Evolutionary conservation across 2,329 filamentous ascomycete species (phyloP).

Genomic region (Venturia aucupariae): DNA sequence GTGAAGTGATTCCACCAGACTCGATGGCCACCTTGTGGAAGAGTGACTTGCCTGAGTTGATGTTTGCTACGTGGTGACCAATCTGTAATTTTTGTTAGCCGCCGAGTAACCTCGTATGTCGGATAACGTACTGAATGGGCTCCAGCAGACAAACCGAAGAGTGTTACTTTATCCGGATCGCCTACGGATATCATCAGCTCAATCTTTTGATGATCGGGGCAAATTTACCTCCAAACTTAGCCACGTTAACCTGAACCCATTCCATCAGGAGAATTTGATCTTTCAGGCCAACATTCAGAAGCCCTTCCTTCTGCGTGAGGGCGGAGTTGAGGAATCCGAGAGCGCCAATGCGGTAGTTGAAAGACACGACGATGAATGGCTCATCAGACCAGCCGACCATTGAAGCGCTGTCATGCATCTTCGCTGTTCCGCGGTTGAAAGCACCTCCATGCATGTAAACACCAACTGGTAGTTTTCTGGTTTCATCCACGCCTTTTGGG

Average conservation of each 20-base stretch:
- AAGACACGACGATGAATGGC: constrained; percentile 39
- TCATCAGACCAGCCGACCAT: constrained; percentile 18
- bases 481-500: constrained; percentile 7
- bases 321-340: constrained; percentile 44
- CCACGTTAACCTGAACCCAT: constrained; percentile 46
- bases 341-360: constrained; percentile 49
- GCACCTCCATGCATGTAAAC: constrained; percentile 52
- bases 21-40: constrained; percentile 41
- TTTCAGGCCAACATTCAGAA: constrained; percentile 33
- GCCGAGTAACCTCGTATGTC: neutral
- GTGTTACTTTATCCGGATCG: constrained; percentile 25
- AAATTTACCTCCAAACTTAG: constrained; percentile 41
- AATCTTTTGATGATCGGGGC: neutral
- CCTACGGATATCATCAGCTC: constrained; percentile 11
- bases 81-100: constrained; percentile 31
- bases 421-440: constrained; percentile 13
- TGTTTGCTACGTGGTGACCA: constrained; percentile 51
- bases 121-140: constrained; percentile 16
- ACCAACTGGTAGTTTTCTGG: constrained; percentile 35
- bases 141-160: constrained; percentile 22
- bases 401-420: constrained; percentile 24
- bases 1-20: constrained; percentile 38
- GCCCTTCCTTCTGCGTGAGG: constrained; percentile 38
- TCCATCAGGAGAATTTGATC: constrained; percentile 44
- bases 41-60: constrained; percentile 36